phyloP scores from a whole-genome alignment of 176 grass and related monocot species.

The Carex pumila region DNA sequence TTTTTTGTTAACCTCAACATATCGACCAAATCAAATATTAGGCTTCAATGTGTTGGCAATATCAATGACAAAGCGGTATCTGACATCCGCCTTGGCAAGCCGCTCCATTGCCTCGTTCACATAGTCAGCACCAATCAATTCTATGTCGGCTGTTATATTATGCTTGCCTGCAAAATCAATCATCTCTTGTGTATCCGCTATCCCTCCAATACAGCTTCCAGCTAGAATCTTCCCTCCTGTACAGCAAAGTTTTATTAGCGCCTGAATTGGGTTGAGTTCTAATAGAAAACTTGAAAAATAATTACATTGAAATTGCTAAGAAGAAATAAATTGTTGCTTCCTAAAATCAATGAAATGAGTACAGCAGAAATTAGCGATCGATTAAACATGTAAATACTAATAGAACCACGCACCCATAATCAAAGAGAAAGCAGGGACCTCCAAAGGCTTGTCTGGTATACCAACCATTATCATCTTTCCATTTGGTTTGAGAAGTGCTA shows the following conservation, averaged over 20 bases:
- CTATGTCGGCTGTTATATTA: slow-evolving; percentile 43
- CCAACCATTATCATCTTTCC: slow-evolving; percentile 64
- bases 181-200: slow-evolving; percentile 68
- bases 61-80: slow-evolving; percentile 80
- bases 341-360: neutral
- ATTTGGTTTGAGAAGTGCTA: slow-evolving; percentile 36
- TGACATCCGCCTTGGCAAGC: slow-evolving; percentile 51
- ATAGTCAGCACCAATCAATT: slow-evolving; percentile 42
- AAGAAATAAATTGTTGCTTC: neutral
- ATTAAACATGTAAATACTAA: neutral
- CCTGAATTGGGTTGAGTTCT: too few relatives aligned
- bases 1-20: neutral
- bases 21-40: slow-evolving; percentile 7
- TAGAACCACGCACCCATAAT: slow-evolving; percentile 13
- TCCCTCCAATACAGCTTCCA: slow-evolving; percentile 56
- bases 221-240: slow-evolving; percentile 40
- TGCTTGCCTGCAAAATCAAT: slow-evolving; percentile 47
- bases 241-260: neutral
- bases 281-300: neutral
- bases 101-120: slow-evolving; percentile 61
- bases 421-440: slow-evolving; percentile 31
- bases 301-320: neutral
- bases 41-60: slow-evolving; percentile 53
- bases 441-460: slow-evolving; percentile 36
- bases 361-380: neutral